Evolutionary conservation across 495 filamentous ascomycete genomes (phyloP).

Genomic region (Aspergillus bridgeri): DNA sequence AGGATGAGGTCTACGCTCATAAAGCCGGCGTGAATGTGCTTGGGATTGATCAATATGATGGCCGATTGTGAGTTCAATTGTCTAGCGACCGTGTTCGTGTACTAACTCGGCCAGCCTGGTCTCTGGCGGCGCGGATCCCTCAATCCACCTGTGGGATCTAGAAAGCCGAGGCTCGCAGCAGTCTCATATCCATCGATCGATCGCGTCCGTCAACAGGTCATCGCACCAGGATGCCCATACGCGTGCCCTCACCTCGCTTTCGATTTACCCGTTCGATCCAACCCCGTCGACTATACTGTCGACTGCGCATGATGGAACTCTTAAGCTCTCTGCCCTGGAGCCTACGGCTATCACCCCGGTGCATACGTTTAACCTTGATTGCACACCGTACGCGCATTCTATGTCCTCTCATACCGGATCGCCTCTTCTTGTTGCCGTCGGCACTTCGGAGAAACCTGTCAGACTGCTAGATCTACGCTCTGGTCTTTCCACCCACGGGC

Average conservation of each 20-base stretch:
- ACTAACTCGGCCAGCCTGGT: slow-evolving; percentile 55
- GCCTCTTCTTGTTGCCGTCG: slow-evolving; percentile 74
- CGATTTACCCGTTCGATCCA: slow-evolving; percentile 79
- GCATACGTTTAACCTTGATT: slow-evolving; percentile 67
- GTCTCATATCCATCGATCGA: slow-evolving; percentile 48
- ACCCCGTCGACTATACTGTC: slow-evolving; percentile 74
- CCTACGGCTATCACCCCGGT: slow-evolving; percentile 42
- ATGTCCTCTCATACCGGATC: slow-evolving; percentile 67
- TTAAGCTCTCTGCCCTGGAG: slow-evolving; percentile 74
- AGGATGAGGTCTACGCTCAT: slow-evolving; percentile 56
- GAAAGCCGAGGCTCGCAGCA: slow-evolving; percentile 47
- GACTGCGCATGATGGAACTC: slow-evolving; percentile 76
- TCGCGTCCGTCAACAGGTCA: slow-evolving; percentile 42
- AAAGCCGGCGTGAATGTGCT: slow-evolving; percentile 72
- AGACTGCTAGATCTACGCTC: slow-evolving; percentile 80
- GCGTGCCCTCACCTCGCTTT: slow-evolving; percentile 78
- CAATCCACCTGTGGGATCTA: slow-evolving; percentile 81
- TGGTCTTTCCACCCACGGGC: slow-evolving; percentile 69
- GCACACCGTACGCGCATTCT: slow-evolving; percentile 71
- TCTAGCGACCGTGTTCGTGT: background rate
- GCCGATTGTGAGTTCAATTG: slow-evolving; percentile 58
- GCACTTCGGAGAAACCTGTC: slow-evolving; percentile 74
- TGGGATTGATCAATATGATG: slow-evolving; percentile 72
- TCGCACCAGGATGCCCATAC: slow-evolving; percentile 55
- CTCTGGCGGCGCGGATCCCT: slow-evolving; percentile 77